Percentiles rank a stretch among this genome's conserved stretches.
Evolutionary conservation across 2,329 filamentous ascomycete species (phyloP).

Genomic region (Colletotrichum sp.): DNA sequence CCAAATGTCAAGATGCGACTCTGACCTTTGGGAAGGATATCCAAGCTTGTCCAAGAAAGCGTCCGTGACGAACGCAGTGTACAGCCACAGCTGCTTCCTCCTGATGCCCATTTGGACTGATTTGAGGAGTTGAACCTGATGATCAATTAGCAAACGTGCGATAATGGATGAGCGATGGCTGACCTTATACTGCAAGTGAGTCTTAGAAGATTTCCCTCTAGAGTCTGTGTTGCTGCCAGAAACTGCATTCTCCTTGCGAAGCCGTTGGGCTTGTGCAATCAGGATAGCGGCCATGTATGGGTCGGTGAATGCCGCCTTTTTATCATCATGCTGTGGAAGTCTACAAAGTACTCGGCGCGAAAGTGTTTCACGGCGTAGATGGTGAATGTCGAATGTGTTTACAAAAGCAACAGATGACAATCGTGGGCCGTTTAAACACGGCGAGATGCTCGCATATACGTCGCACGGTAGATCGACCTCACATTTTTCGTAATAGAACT

Average conservation of each 20-base stretch:
- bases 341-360: too few species aligned
- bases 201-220: fast-evolving
- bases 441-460: fast-evolving
- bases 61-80: background rate
- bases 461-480: background rate
- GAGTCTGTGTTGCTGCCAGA: background rate
- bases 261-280: background rate
- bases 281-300: background rate
- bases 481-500: background rate
- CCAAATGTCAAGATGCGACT: background rate
- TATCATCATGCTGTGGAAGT: background rate
- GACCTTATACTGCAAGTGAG: fast-evolving
- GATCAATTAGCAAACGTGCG: fast-evolving
- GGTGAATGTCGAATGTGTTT: background rate
- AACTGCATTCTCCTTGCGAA: background rate
- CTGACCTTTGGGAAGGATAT: background rate
- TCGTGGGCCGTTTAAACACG: fast-evolving
- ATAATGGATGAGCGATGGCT: background rate
- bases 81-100: background rate
- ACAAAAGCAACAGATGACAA: background rate
- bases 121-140: fast-evolving
- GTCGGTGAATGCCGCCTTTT: fast-evolving
- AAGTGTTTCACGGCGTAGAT: background rate
- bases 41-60: background rate
- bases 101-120: background rate